Evolutionary conservation across 2,329 filamentous ascomycete species (phyloP).

Genomic region (Lizonia empirigonia): DNA sequence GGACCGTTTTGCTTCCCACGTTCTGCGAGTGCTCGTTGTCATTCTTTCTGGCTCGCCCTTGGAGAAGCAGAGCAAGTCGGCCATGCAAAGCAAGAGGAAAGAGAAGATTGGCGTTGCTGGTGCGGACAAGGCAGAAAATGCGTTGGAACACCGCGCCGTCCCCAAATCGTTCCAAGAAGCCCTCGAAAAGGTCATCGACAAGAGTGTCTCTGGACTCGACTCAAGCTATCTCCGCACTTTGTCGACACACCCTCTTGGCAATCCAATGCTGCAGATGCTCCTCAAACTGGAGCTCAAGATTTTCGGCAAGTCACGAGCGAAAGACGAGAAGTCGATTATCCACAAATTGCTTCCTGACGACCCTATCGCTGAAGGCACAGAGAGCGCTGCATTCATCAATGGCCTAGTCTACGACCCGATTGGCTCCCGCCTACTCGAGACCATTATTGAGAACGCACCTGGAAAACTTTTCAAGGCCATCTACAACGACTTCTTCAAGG

Average conservation of each 20-base stretch:
- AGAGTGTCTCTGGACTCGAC: conserved; percentile 76
- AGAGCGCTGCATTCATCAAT: conserved; percentile 80
- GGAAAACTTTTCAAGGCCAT: conserved; percentile 91
- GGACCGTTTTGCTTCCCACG: conserved; percentile 88
- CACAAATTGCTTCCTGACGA: conserved; percentile 80
- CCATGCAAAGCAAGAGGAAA: conserved; percentile 93
- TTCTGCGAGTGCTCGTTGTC: conserved; percentile 81
- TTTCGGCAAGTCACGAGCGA: conserved; percentile 69
- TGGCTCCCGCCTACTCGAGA: conserved; percentile 88
- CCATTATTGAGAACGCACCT: conserved; percentile 77
- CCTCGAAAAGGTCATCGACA: conserved; percentile 79
- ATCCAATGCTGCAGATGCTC: conserved; percentile 89
- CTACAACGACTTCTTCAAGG: conserved; percentile 78
- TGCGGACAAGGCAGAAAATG: conserved; percentile 51
- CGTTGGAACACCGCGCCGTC: conserved; percentile 59
- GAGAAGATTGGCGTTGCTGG: conserved; percentile 70
- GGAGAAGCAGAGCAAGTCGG: conserved; percentile 65
- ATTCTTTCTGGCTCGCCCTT: conserved; percentile 84
- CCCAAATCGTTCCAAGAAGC: conserved; percentile 79
- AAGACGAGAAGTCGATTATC: conserved; percentile 71
- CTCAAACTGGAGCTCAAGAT: conserved; percentile 83
- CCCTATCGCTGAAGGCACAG: conserved; percentile 72
- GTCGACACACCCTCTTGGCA: conserved; percentile 86
- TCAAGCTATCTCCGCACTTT: conserved; percentile 80
- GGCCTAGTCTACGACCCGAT: conserved; percentile 88